Conservation (phyloP, 2,329 filamentous ascomycete genomes). For the Pseudocercospora macadamiae region DNA sequence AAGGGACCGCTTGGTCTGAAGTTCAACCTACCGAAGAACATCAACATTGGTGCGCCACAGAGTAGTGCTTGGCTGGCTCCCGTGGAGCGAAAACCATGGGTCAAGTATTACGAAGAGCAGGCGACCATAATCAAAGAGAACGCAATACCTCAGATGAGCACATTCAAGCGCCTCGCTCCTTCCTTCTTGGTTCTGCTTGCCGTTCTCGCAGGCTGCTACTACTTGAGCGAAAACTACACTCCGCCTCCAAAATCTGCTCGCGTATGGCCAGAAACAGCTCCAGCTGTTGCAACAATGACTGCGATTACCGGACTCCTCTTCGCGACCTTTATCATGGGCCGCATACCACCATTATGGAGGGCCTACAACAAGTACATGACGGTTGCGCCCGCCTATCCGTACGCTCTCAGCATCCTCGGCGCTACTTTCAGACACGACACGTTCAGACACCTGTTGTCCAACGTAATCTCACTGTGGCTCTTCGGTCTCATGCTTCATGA, state of each 20-base stretch:
- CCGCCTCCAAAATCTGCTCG: constrained; percentile 53
- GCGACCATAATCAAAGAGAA: constrained; percentile 40
- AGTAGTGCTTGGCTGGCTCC: constrained; percentile 34
- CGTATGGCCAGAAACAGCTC: constrained; percentile 63
- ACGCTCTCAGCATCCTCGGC: constrained; percentile 63
- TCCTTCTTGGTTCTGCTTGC: constrained; percentile 44
- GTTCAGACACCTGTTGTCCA: constrained; percentile 62
- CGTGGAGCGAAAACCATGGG: constrained; percentile 38
- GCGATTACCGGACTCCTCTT: constrained; percentile 64
- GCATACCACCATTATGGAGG: constrained; percentile 65
- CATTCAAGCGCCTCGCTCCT: constrained; percentile 49
- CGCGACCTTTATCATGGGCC: constrained; percentile 62
- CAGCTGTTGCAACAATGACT: constrained; percentile 66
- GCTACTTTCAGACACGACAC: constrained; percentile 71
- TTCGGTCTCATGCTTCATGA: constrained; percentile 70
- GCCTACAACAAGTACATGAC: constrained; percentile 71
- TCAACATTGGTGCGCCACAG: constrained; percentile 27
- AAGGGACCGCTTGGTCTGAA: constrained; percentile 18
- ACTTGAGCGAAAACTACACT: constrained; percentile 54
- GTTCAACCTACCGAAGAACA: constrained; percentile 5
- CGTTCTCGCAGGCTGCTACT: constrained; percentile 45
- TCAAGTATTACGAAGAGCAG: constrained; percentile 42
- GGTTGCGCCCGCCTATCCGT: constrained; percentile 65
- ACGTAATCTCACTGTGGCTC: constrained; percentile 68
- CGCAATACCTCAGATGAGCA: constrained; percentile 35